These are phyloP conservation scores for Hypoxylon rickii DNA, from an alignment of 495 filamentous ascomycete genomes.

Conservation along the genomic window DNA sequence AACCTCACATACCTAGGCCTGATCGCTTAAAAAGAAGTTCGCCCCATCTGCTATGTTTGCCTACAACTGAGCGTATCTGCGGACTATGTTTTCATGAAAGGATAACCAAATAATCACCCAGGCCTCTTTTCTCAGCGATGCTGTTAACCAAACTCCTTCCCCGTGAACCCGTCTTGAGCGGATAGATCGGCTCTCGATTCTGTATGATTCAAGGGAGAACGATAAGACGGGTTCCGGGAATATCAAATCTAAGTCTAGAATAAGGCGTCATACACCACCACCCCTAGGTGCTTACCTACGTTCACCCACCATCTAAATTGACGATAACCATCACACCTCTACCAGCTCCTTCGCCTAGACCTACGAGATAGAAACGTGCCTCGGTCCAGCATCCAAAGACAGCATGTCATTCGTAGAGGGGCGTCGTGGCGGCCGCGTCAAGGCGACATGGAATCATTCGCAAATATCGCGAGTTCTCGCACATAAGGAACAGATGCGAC, in stretches of 20 bases:
- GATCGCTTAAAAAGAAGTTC: constrained; percentile 1
- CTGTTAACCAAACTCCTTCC: constrained; percentile 4
- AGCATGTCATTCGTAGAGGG: constrained; percentile 11
- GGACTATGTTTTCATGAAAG: too few species aligned
- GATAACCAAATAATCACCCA: too few species aligned
- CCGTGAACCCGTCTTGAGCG: background rate
- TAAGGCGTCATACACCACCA: too few species aligned
- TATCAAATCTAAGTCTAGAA: too few species aligned
- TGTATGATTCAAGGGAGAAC: background rate
- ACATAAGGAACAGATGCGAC: background rate
- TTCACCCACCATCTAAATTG: constrained; percentile 4
- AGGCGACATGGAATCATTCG: background rate
- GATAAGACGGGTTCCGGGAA: background rate
- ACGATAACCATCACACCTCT: background rate
- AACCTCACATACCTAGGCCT: background rate
- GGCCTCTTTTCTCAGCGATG: constrained; percentile 7
- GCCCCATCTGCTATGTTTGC: background rate
- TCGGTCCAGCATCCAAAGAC: constrained; percentile 10
- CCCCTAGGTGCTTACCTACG: background rate
- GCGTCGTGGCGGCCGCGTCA: background rate
- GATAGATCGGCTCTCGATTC: background rate
- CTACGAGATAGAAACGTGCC: background rate
- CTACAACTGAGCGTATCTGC: too few species aligned
- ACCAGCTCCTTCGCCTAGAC: background rate
- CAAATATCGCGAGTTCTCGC: background rate